phyloP scores from a whole-genome alignment of 331 rosid species.

The Ulmus americana region DNA sequence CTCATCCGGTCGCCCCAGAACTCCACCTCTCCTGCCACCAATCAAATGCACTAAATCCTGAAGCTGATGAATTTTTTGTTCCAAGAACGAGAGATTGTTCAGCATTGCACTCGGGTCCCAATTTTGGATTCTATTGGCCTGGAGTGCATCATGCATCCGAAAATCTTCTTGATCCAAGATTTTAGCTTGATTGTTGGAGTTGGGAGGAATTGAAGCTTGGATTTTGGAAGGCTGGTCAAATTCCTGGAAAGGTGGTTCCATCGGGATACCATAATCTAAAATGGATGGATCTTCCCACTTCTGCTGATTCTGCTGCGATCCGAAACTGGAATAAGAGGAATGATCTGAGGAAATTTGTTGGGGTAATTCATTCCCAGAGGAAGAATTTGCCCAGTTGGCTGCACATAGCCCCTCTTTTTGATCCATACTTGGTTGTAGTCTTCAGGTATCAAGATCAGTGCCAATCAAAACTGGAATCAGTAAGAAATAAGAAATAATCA shows the following conservation, averaged over 20 bases:
- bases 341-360: constrained; percentile 33
- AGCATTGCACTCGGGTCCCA: constrained; percentile 81
- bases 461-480: constrained; percentile 18
- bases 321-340: constrained; percentile 35
- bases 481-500: background rate
- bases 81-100: constrained; percentile 69
- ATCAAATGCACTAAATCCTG: constrained; percentile 78
- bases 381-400: constrained; percentile 47
- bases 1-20: constrained; percentile 55
- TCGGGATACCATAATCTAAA: constrained; percentile 40
- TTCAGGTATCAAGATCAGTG: constrained; percentile 8
- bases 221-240: constrained; percentile 38
- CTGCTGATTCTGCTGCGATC: constrained; percentile 27
- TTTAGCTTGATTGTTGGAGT: constrained; percentile 30
- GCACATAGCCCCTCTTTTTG: constrained; percentile 45
- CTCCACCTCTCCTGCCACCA: constrained; percentile 57
- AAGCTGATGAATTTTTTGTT: constrained; percentile 86
- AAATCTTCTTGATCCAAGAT: constrained; percentile 39
- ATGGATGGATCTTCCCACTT: constrained; percentile 57
- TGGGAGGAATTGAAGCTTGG: constrained; percentile 25
- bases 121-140: constrained; percentile 41
- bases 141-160: constrained; percentile 31
- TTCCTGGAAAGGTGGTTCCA: constrained; percentile 50
- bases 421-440: constrained; percentile 36
- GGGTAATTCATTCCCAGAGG: constrained; percentile 35